Conservation (phyloP, 257 asterid genomes). For the Leonotis leonurus region DNA sequence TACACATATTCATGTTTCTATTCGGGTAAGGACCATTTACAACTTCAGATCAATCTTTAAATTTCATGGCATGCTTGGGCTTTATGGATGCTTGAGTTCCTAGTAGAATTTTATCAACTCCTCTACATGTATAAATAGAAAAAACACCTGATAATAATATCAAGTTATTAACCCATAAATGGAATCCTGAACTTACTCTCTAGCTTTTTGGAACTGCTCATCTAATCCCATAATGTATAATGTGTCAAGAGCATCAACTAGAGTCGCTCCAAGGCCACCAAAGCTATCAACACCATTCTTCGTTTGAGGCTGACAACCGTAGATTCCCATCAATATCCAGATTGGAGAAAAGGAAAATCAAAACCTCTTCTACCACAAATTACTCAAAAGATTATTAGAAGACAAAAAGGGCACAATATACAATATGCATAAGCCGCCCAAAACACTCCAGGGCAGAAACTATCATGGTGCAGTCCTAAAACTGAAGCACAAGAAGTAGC, state of each 20-base stretch:
- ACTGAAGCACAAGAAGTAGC: no score
- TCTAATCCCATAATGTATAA: conserved; percentile 94
- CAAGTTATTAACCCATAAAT: not conserved
- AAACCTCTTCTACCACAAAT: conserved; percentile 1
- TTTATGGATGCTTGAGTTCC: not conserved
- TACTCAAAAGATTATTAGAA: conserved; percentile 4
- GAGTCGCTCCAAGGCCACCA: conserved; percentile 99
- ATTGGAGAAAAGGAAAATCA: conserved; percentile 7
- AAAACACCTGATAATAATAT: not conserved
- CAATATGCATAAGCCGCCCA: not conserved
- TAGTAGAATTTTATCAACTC: not conserved
- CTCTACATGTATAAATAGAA: not conserved
- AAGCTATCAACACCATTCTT: conserved; percentile 90
- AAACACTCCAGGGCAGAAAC: no score
- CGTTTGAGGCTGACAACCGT: conserved; percentile 75
- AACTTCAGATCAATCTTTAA: not conserved
- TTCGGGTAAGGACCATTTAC: not conserved
- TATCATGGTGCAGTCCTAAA: no score
- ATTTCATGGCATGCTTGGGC: not conserved
- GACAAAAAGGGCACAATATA: not conserved
- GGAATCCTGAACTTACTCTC: conserved; percentile 60
- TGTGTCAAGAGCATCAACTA: conserved; percentile 93
- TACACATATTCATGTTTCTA: not conserved
- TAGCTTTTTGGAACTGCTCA: conserved; percentile 91
- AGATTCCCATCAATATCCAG: conserved; percentile 12